Evolutionary conservation across 2,329 filamentous ascomycete genomes (phyloP), one percentile per base, ranked within the genome.

Genomic region (Fusarium annulatum): DNA sequence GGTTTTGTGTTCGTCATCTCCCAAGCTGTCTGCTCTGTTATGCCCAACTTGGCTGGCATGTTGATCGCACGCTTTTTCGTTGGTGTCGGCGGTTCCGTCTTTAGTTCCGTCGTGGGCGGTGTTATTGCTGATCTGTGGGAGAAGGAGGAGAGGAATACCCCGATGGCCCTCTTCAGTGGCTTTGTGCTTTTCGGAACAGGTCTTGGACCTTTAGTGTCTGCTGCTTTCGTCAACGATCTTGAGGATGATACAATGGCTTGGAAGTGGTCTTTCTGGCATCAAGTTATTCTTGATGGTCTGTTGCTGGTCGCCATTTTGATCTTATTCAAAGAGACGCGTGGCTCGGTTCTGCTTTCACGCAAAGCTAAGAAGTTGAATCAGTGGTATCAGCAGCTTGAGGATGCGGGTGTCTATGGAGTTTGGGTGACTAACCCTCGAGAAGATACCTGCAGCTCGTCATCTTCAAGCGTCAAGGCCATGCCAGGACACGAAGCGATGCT

Each of bases 231-330:
- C 1, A 84, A 93, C 41, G 86, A 89, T 57, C 86, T 89, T 3
- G 87, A 83, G 2, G 77, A 83, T 15, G 75, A 80, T 12, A 81
- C 78, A 0, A 67, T 79, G n/a, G 81, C 82, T 6, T 97, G 94
- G 94, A 90, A 94, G 70, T 97, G 95, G 95, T 89, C 95, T 1
- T 97, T 97, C 80, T 97, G 94, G 87, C 86, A 95, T 34, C 95
- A 98, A 76, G 89, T 90, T 12, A 94, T 97, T 51, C 83, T 89
- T 28, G 89, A 91, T 61, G 90, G 86, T 0, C 80, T 90, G 2
- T 81, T 96, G 51, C 88, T 83, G 61, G 74, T 89, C 2, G 82
- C 91, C 3, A 88, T 97, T 28, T 86, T 89, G 16, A 61, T 93
- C 9, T 89, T 94, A 62, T 95, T 97, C 82, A 89, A 90, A 49